A percentile compares a stretch with the other conserved stretches of the same genome.
These are phyloP conservation scores for Leccinum imitatum DNA, from an alignment of 768 basidiomycete species.

Conservation along the genomic window DNA sequence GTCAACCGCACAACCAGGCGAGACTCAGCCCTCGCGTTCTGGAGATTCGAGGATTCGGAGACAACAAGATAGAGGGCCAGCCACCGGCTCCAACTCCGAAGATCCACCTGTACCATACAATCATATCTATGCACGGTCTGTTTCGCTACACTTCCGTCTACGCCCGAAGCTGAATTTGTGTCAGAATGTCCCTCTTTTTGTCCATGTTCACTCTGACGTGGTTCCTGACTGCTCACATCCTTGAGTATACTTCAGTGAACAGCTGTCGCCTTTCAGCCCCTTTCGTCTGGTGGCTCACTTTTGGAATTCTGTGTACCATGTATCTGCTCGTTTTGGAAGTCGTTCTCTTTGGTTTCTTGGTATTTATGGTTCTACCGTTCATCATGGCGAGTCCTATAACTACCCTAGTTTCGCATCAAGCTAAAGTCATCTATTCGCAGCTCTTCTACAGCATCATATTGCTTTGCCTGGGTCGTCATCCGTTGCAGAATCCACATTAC, in stretches of 20 bases:
- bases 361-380: conserved; percentile 78
- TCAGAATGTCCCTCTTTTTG: conserved; percentile 56
- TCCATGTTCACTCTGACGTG: conserved; percentile 75
- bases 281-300: conserved; percentile 85
- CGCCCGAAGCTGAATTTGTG: conserved; percentile 17
- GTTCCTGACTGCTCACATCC: conserved; percentile 80
- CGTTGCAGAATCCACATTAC: conserved; percentile 67
- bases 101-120: conserved; percentile 27
- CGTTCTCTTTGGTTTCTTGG: conserved; percentile 68
- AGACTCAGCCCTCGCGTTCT: conserved; percentile 12
- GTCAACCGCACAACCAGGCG: conserved; percentile 26
- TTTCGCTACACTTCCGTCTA: not conserved
- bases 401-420: not conserved
- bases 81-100: conserved; percentile 22
- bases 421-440: conserved; percentile 36
- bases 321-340: conserved; percentile 76
- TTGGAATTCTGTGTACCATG: conserved; percentile 76
- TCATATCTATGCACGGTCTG: conserved; percentile 31
- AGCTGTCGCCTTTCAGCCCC: conserved; percentile 74
- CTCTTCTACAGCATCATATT: conserved; percentile 77
- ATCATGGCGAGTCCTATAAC: conserved; percentile 57
- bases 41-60: conserved; percentile 19
- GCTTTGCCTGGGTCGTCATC: conserved; percentile 77
- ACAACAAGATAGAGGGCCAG: conserved; percentile 22
- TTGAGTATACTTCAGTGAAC: conserved; percentile 73